Evolutionary conservation across 169 alveolate species (phyloP).

Genomic region (Toxoplasma gondii): DNA sequence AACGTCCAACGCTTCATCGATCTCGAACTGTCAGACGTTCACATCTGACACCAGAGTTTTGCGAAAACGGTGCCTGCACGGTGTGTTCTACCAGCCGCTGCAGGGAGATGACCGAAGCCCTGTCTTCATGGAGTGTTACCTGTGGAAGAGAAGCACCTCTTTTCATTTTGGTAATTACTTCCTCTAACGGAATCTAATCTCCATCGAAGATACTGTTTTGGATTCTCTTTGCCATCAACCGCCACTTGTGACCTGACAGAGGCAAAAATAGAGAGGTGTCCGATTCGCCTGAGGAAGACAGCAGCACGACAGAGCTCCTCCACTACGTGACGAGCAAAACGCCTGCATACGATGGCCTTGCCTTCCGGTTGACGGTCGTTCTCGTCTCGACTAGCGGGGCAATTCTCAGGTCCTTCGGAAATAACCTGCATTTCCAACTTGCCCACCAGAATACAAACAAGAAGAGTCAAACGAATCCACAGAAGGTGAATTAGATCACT

Average conservation of each 20-base stretch:
- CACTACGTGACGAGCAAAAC: conserved; percentile 30
- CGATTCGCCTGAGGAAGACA: conserved; percentile 22
- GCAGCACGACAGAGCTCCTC: conserved; percentile 21
- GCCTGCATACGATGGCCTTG: conserved; percentile 28
- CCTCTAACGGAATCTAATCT: no score
- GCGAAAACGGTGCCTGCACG: no score
- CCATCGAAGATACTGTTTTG: no score
- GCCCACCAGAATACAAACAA: conserved; percentile 18
- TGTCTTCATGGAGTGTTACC: no score
- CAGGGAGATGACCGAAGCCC: no score
- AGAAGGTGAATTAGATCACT: neutral
- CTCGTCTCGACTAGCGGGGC: conserved; percentile 18
- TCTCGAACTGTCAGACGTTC: no score
- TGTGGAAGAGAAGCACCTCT: no score
- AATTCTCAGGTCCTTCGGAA: conserved; percentile 1
- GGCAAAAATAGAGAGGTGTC: neutral
- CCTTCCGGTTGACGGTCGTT: conserved; percentile 10
- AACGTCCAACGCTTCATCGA: no score
- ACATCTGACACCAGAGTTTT: no score
- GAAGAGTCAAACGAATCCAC: neutral
- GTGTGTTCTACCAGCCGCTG: no score
- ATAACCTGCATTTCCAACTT: conserved; percentile 7
- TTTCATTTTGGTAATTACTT: no score
- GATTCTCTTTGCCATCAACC: no score
- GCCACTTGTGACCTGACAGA: neutral